Evolutionary conservation across 2,329 filamentous ascomycete genomes (phyloP).

Genomic region (Emericellopsis atlantica): DNA sequence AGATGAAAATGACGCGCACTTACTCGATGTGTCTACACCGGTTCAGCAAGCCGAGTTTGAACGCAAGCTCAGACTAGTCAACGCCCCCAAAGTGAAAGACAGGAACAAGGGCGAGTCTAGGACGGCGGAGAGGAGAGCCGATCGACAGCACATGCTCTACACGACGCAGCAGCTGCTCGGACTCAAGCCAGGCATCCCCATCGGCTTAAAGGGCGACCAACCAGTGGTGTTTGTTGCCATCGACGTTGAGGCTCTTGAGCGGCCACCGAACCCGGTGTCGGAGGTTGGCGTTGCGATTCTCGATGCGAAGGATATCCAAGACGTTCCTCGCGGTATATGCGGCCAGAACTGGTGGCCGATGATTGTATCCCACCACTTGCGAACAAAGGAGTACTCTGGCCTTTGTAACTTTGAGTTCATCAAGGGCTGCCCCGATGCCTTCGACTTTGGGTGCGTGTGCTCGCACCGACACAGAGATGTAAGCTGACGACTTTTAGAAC

Average conservation of each 20-base stretch:
- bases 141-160: constrained; percentile 41
- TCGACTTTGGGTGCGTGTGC: constrained; percentile 58
- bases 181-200: constrained; percentile 20
- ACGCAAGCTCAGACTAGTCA: not conserved
- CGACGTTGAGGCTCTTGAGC: constrained; percentile 75
- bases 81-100: constrained; percentile 7
- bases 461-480: not conserved
- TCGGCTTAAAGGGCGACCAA: not conserved
- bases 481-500: constrained; percentile 13
- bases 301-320: constrained; percentile 49
- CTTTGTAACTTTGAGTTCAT: constrained; percentile 58
- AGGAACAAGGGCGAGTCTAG: constrained; percentile 19
- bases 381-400: constrained; percentile 56
- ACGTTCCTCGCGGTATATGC: constrained; percentile 43
- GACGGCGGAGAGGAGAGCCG: constrained; percentile 35
- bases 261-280: constrained; percentile 52
- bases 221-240: constrained; percentile 56
- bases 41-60: constrained; percentile 3
- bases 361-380: constrained; percentile 64
- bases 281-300: constrained; percentile 78
- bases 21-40: constrained; percentile 13
- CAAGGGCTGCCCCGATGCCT: constrained; percentile 57
- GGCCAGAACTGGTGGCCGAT: constrained; percentile 54
- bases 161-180: constrained; percentile 61
- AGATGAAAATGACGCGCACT: constrained; percentile 16